Percentiles rank a stretch among this genome's conserved stretches.
Evolutionary conservation across 768 basidiomycete species (phyloP).

Genomic region (Cystofilobasidium macerans): DNA sequence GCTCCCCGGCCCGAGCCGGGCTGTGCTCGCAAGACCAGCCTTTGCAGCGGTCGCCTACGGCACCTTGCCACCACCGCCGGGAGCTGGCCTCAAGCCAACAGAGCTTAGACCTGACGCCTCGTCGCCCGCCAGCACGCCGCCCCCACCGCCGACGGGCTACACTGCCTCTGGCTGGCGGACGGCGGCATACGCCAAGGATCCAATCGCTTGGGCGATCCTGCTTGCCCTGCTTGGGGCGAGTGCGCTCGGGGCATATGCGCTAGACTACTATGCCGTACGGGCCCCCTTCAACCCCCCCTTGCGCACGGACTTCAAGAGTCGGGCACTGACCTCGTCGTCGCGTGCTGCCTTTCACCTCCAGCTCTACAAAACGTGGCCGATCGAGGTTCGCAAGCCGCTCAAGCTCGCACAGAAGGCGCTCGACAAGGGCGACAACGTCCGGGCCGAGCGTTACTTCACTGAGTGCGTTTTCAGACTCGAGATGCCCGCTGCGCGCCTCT

Average conservation of each 20-base stretch:
- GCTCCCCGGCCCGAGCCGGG: neutral
- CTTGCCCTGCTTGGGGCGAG: neutral
- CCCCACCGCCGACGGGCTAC: no score
- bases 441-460: slow-evolving; percentile 1
- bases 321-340: neutral
- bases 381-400: slow-evolving; percentile 8
- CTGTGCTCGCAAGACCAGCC: neutral
- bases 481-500: neutral
- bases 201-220: neutral
- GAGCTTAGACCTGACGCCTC: neutral
- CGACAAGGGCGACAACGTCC: neutral
- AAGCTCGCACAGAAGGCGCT: neutral
- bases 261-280: neutral
- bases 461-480: slow-evolving; percentile 1
- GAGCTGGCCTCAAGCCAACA: no score
- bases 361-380: slow-evolving; percentile 20
- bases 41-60: neutral
- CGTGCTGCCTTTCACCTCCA: neutral
- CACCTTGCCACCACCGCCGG: neutral
- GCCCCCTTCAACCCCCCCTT: neutral
- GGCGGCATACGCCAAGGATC: neutral
- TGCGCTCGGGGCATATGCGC: neutral
- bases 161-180: neutral
- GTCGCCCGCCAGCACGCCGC: neutral
- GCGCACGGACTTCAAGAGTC: neutral